These are phyloP conservation scores for Ustilago sp. DNA, from an alignment of 1,284 basidiomycete species.

Conservation along the genomic window DNA sequence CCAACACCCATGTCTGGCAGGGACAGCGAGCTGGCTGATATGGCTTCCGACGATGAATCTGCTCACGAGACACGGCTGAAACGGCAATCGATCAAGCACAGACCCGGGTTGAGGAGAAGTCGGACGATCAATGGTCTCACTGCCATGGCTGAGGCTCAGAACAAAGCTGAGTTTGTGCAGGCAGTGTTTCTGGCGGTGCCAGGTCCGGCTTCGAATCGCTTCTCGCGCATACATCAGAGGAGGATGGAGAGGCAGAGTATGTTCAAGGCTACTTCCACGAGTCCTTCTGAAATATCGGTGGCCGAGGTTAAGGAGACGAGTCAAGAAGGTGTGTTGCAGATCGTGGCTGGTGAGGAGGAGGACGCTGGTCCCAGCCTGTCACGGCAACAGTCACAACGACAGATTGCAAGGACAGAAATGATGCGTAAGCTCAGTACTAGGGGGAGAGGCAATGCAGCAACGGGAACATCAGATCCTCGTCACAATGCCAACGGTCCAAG, in stretches of 20 bases:
- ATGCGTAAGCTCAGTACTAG: constrained; percentile 60
- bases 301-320: constrained; percentile 9
- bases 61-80: constrained; percentile 30
- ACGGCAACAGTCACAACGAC: constrained; percentile 49
- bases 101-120: constrained; percentile 40
- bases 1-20: constrained; percentile 19
- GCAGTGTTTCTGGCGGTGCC: constrained; percentile 49
- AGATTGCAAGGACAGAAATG: constrained; percentile 59
- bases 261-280: constrained; percentile 14
- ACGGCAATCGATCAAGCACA: constrained; percentile 39
- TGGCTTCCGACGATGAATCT: constrained; percentile 46
- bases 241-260: constrained; percentile 42
- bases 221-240: constrained; percentile 47
- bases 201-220: constrained; percentile 45
- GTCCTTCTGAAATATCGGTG: constrained; percentile 11
- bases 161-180: constrained; percentile 58
- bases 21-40: constrained; percentile 26
- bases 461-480: constrained; percentile 4
- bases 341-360: constrained; percentile 4
- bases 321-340: not conserved
- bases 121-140: constrained; percentile 60
- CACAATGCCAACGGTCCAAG: not conserved
- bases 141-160: constrained; percentile 55
- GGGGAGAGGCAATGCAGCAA: constrained; percentile 22
- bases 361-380: constrained; percentile 23